Percentiles rank a stretch among this genome's conserved stretches.
phyloP scores from a whole-genome alignment of 2,329 filamentous ascomycete genomes.

The Fusarium tjaetaba region DNA sequence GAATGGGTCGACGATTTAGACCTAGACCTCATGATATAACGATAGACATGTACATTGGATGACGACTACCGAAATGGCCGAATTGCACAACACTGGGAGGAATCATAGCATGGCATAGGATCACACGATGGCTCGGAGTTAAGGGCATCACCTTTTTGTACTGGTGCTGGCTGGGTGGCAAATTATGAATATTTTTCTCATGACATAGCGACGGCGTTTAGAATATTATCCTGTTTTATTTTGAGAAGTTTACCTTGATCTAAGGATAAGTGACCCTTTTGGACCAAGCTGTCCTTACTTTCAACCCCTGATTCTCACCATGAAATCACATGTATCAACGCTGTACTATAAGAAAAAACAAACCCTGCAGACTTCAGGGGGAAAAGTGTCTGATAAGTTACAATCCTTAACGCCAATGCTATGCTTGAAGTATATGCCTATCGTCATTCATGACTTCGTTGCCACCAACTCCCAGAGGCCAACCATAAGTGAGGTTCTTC shows the following conservation, averaged over 20 bases:
- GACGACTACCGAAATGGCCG: neutral
- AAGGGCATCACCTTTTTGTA: neutral
- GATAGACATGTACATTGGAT: conserved; percentile 20
- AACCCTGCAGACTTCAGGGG: neutral
- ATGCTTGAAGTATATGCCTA: conserved; percentile 18
- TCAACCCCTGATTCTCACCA: neutral
- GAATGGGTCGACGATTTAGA: conserved; percentile 53
- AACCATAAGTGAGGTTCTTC: neutral
- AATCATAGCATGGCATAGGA: neutral
- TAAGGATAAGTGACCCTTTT: neutral
- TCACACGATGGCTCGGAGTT: conserved; percentile 9
- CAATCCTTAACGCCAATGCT: conserved; percentile 31
- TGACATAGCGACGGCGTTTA: conserved; percentile 33
- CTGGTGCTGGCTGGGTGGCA: conserved; percentile 12
- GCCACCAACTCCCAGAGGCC: neutral
- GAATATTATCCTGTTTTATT: conserved; percentile 6
- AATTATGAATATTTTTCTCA: neutral
- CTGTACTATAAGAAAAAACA: neutral
- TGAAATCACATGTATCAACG: neutral
- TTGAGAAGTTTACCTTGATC: neutral
- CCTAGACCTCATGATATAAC: conserved; percentile 45
- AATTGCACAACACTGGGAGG: neutral
- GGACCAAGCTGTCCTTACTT: neutral
- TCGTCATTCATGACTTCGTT: conserved; percentile 34
- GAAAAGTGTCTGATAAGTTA: conserved; percentile 9